Conservation (phyloP, 208 protist genomes). For the Balamuthia mandrillaris region DNA sequence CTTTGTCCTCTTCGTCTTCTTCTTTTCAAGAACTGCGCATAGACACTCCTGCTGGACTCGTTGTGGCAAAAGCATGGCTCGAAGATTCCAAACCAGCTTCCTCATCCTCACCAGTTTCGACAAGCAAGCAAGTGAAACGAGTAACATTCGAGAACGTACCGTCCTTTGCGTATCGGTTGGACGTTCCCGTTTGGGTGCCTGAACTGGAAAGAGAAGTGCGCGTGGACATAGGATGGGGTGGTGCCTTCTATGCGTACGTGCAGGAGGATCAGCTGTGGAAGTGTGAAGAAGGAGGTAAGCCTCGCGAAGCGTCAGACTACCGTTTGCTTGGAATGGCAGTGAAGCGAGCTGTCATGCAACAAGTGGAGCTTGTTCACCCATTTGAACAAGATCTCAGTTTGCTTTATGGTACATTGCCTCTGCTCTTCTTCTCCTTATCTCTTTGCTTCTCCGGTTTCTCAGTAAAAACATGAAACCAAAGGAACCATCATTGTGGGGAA, state of each 20-base stretch:
- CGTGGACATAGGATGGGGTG: not conserved
- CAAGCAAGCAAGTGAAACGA: not conserved
- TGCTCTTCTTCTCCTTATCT: not conserved
- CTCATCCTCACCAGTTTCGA: too few species aligned
- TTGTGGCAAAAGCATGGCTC: not conserved
- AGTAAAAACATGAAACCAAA: too few species aligned
- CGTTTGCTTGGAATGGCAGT: not conserved
- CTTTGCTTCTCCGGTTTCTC: too few species aligned
- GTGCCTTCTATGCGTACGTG: not conserved
- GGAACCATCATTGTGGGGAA: not conserved
- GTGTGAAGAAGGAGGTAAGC: too few species aligned
- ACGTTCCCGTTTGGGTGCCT: not conserved
- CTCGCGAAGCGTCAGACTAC: too few species aligned
- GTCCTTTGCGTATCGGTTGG: not conserved
- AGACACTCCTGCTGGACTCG: not conserved
- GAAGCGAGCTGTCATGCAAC: not conserved
- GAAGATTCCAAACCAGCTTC: not conserved
- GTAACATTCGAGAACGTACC: not conserved
- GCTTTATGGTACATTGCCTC: not conserved
- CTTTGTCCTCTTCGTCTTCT: too few species aligned
- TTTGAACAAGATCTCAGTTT: not conserved
- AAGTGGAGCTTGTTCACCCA: not conserved
- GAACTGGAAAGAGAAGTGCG: not conserved
- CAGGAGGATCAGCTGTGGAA: not conserved
- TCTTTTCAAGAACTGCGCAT: not conserved